Conservation (phyloP, 441 rosid species). For the Melastoma candidum region DNA sequence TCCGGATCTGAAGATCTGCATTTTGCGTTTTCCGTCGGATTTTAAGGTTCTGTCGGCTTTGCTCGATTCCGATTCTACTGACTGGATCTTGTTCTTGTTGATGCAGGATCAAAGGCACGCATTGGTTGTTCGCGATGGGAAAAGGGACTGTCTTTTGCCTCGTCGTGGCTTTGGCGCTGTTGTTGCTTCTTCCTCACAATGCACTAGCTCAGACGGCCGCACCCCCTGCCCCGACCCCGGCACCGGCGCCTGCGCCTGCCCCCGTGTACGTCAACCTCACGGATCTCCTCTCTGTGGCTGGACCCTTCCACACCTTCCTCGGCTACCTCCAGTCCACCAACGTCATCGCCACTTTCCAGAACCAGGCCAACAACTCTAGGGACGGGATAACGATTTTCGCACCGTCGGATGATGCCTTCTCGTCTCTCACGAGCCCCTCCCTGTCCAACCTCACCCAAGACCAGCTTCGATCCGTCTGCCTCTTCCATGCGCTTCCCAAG, state of each 20-base stretch:
- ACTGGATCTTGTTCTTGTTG: no score
- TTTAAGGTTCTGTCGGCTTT: no score
- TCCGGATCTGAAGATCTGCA: no score
- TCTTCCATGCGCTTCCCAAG: slow-evolving; percentile 71
- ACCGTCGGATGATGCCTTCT: slow-evolving; percentile 70
- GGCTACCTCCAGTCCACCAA: slow-evolving; percentile 55
- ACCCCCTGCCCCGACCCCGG: slow-evolving; percentile 57
- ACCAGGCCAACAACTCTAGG: slow-evolving; percentile 79
- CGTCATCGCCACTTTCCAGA: slow-evolving; percentile 82
- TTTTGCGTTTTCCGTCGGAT: no score
- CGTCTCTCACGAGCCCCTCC: slow-evolving; percentile 54
- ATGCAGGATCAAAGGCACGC: no score
- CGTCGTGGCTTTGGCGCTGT: slow-evolving; percentile 17
- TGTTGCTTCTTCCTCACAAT: slow-evolving; percentile 23
- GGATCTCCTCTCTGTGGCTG: slow-evolving; percentile 65
- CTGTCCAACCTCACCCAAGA: slow-evolving; percentile 57
- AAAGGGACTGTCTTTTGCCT: no score
- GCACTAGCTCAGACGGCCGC: slow-evolving; percentile 42
- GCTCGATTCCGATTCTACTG: no score
- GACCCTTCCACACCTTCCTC: slow-evolving; percentile 76
- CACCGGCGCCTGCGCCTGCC: slow-evolving; percentile 75
- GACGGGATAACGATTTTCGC: slow-evolving; percentile 85
- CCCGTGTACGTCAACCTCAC: slow-evolving; percentile 71
- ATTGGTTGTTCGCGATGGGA: no score
- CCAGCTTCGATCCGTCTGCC: slow-evolving; percentile 64